Conservation (phyloP, 2,329 filamentous ascomycete genomes). For the Fusarium beomiforme region DNA sequence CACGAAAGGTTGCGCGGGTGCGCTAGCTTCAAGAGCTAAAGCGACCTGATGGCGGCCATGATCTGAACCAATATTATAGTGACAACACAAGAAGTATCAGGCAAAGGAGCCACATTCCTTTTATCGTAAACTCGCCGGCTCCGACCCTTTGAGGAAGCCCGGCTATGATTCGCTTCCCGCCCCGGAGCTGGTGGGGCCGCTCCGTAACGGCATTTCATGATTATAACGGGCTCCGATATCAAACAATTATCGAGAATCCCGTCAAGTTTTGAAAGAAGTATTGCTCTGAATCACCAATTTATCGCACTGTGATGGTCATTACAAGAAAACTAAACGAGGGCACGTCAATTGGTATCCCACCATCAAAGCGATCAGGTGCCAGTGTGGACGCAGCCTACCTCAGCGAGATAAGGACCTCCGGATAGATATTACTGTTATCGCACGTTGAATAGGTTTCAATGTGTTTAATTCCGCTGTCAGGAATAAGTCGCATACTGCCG, state of each 20-base stretch:
- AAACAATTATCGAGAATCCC: neutral
- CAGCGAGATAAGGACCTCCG: constrained; percentile 7
- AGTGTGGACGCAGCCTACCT: neutral
- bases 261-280: neutral
- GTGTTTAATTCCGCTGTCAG: constrained; percentile 21
- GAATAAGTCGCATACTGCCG: constrained; percentile 27
- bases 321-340: neutral
- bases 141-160: neutral
- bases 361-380: constrained; percentile 8
- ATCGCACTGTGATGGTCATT: neutral
- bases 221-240: neutral
- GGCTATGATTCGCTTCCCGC: constrained; percentile 15
- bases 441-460: neutral
- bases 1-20: constrained; percentile 14
- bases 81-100: constrained; percentile 16
- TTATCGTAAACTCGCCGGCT: constrained; percentile 8
- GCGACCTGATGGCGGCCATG: constrained; percentile 25
- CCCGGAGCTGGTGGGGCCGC: constrained; percentile 29
- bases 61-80: constrained; percentile 22
- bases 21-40: constrained; percentile 29
- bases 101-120: constrained; percentile 20
- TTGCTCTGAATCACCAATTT: neutral
- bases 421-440: neutral
- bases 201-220: constrained; percentile 1
- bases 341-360: neutral